Base-by-base conservation (phyloP, 1,284 basidiomycete species). In the Coniferiporia sulphurascens region DNA sequence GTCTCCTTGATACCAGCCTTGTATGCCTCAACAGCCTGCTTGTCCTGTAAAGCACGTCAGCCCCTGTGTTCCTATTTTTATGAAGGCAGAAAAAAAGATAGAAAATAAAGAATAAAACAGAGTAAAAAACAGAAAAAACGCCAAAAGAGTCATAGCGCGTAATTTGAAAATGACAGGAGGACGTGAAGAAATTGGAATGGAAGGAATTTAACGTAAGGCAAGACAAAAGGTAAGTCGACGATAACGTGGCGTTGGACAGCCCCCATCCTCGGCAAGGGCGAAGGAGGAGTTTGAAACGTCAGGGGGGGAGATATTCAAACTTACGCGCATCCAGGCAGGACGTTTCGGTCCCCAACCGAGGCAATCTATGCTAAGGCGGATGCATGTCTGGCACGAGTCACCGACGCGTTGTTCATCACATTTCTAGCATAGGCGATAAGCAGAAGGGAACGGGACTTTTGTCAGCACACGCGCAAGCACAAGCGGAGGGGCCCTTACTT, bases 1-100 rank as follows among this genome's bases (percentile, higher is more conserved):
- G 89, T 85, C 48, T 86, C 82, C 71, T 91, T 91, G 72, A 91
- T 91, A 60, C 83, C 79, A n/a, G 86, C 86, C 71, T 90, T 91
- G 78, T 90, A 91, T 48, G 77, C 79, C 66, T 89, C 86, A 44
- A 90, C 87, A n/a, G 82, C 82, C 65, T 85, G 83, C 72, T 91
- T 91, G 70, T 91, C 88, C 89, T 91, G 69, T 49, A 10, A 41
- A 15, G 3, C 27, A 15, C n/a, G 50, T 34, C 50, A 52, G 50
- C 52, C 27, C 27, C 27, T 27, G 2, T 27, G 27, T 27, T 27
- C 27, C 5, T 27, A n/a, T 27, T 27, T 27, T 48, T 35, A 32
- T 32, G 50, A 48, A 17, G 34, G 35, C 43, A n/a, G n/a, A 13
- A 43, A 7, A 13, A 43, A 7, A 12, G n/a, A 43, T 43, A 43